A percentile compares a stretch with the other conserved stretches of the same genome.
phyloP scores from a whole-genome alignment of 2,329 filamentous ascomycete genomes.

The Coniosporium tulheliwenetii region DNA sequence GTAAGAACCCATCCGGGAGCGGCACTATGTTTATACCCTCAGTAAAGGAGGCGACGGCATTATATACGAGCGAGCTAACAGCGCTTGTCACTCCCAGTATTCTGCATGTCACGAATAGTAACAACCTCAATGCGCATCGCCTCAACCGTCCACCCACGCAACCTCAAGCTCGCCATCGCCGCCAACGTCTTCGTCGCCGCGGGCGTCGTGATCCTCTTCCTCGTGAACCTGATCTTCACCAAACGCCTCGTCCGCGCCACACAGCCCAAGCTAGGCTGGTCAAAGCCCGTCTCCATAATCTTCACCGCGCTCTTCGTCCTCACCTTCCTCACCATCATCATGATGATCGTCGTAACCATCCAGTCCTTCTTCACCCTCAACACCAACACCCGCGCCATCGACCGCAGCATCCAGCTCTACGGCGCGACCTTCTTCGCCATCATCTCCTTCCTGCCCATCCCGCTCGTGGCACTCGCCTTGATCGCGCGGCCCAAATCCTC shows the following conservation, averaged over 20 bases:
- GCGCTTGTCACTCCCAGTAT: slow-evolving; percentile 17
- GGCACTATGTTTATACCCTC: slow-evolving; percentile 14
- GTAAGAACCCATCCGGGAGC: slow-evolving; percentile 5
- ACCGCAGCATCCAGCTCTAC: slow-evolving; percentile 49
- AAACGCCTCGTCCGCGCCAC: slow-evolving; percentile 61
- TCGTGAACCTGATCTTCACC: slow-evolving; percentile 63
- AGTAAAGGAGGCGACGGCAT: too few species aligned
- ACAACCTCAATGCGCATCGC: slow-evolving; percentile 13
- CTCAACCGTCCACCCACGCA: slow-evolving; percentile 11
- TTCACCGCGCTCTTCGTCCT: slow-evolving; percentile 41
- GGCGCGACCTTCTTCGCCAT: slow-evolving; percentile 46
- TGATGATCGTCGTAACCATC: slow-evolving; percentile 49
- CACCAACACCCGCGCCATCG: slow-evolving; percentile 28
- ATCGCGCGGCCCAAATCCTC: slow-evolving; percentile 6
- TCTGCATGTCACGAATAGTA: slow-evolving; percentile 32
- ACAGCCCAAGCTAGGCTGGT: slow-evolving; percentile 59
- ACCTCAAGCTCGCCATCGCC: slow-evolving; percentile 35
- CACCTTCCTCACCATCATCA: slow-evolving; percentile 36
- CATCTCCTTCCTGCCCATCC: slow-evolving; percentile 50
- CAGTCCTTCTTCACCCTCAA: slow-evolving; percentile 53
- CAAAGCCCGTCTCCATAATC: slow-evolving; percentile 36
- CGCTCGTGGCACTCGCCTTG: slow-evolving; percentile 32
- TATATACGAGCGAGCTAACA: not conserved
- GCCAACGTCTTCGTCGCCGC: slow-evolving; percentile 57
- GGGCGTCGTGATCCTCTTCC: slow-evolving; percentile 59